Base-by-base conservation (phyloP, 768 basidiomycete species). In the Hypsizygus marmoreus region DNA sequence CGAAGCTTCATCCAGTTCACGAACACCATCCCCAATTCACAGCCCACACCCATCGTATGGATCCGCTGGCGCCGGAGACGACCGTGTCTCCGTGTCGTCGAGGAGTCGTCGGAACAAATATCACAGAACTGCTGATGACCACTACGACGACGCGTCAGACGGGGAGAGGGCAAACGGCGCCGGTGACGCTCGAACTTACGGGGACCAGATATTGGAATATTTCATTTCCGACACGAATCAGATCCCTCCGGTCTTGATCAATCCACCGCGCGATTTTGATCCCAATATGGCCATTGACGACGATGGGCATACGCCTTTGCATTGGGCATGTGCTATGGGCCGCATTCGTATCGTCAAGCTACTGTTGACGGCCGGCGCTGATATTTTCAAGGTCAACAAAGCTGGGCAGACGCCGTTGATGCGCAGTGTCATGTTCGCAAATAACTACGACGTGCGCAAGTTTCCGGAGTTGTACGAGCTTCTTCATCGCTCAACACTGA, bases 251-350 rank as follows among this genome's bases (percentile, higher is more conserved):
- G 73, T 97, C 46, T 84, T 99, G 55, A 84, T 95, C 49, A 79
- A 78, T 30, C 97, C 94, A 12, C 94, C 95, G 4, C 61, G 79
- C 30, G 90, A 97, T 67, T 95, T 97, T 63, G 93, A 98, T 64
- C 84, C 97, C 10, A 93, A 98, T 58, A 88, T 94, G 74, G 84
- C 87, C 25, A 98, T 99, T 50, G 97, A 99, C 69, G 97, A 98
- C 52, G 97, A 99, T 61, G 93, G 92, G 0, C 97, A 99, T 63
- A 97, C 95, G 0, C 84, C 97, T 16, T 71, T 99, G 11, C 97
- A 99, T 57, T 99, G 97, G 97, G 95, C 95, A 3, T 95, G 92
- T 58, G 97, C 97, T 9, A 97, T 99, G 95, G 97, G 97, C 23
- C 88, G 97, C 31, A 85, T 97, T 44, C 85, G 95, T 25, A 88